Evolutionary conservation across 768 basidiomycete species (phyloP).

Genomic region (Rickenella mellea): DNA sequence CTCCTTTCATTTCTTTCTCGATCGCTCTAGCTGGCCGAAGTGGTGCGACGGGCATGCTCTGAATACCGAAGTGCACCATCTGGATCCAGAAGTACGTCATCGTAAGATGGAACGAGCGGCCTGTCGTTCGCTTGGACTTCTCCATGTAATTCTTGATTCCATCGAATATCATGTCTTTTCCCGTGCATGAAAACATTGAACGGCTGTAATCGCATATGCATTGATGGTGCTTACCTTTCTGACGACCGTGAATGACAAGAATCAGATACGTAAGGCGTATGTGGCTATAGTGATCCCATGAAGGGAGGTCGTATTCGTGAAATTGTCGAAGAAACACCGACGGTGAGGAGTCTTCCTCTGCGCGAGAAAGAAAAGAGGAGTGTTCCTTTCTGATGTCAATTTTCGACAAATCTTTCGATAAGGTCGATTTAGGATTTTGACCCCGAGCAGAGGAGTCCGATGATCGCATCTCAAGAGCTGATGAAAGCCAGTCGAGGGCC

Average conservation of each 20-base stretch:
- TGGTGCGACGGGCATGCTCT: background rate
- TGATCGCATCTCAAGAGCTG: background rate
- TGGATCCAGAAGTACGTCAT: conserved; percentile 48
- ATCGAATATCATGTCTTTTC: conserved; percentile 34
- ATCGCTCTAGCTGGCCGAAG: background rate
- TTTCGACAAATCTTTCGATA: no score
- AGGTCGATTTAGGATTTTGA: background rate
- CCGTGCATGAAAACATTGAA: conserved; percentile 11
- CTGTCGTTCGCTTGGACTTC: conserved; percentile 25
- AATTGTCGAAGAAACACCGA: conserved; percentile 28
- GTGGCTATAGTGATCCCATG: conserved; percentile 42
- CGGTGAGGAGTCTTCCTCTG: conserved; percentile 18
- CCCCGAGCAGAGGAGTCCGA: background rate
- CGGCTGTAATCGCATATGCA: background rate
- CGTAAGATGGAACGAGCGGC: conserved; percentile 33
- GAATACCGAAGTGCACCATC: conserved; percentile 36
- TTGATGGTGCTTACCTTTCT: conserved; percentile 24
- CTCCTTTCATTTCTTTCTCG: no score
- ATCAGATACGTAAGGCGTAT: conserved; percentile 33
- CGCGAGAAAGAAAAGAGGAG: conserved; percentile 12
- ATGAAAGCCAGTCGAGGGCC: background rate
- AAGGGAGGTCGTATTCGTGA: conserved; percentile 21
- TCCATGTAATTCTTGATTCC: conserved; percentile 31
- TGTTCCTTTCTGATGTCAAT: no score
- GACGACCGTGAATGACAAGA: conserved; percentile 29